Evolutionary conservation across 257 asterid genomes (phyloP).

Genomic region (Ilex asprella): DNA sequence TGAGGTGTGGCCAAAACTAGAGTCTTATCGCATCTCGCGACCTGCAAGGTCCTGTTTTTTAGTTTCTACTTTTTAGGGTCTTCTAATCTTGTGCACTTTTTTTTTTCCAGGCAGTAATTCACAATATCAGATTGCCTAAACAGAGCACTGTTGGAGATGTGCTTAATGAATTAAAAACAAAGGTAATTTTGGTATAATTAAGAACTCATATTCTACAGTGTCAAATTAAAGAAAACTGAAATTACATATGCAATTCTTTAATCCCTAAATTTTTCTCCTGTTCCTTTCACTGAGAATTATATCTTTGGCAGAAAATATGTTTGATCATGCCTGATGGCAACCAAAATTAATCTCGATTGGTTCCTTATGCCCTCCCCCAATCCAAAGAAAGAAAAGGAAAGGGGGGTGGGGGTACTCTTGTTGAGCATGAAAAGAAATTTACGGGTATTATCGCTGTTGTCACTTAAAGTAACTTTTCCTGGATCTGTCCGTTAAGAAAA

Average conservation of each 20-base stretch:
- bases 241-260: not conserved
- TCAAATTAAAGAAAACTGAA: not conserved
- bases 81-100: not conserved
- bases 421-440: too few species aligned
- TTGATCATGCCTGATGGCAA: not conserved
- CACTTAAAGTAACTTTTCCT: too few species aligned
- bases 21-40: not conserved
- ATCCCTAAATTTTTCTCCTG: not conserved
- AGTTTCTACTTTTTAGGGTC: too few species aligned
- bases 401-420: too few species aligned
- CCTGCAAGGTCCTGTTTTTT: not conserved
- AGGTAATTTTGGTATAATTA: slow-evolving; percentile 24
- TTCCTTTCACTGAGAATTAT: not conserved
- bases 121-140: slow-evolving; percentile 41
- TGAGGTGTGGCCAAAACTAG: slow-evolving; percentile 47
- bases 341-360: not conserved
- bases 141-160: slow-evolving; percentile 52
- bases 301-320: not conserved
- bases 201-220: not conserved
- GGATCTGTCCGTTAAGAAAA: not conserved
- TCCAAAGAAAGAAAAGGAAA: too few species aligned
- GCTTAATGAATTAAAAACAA: slow-evolving; percentile 56
- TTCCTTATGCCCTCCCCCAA: too few species aligned
- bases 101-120: slow-evolving; percentile 45
- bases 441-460: too few species aligned